Evolutionary conservation across 1,284 basidiomycete species (phyloP), one percentile per base, ranked within the genome.

Genomic region (Malassezia brasiliensis): DNA sequence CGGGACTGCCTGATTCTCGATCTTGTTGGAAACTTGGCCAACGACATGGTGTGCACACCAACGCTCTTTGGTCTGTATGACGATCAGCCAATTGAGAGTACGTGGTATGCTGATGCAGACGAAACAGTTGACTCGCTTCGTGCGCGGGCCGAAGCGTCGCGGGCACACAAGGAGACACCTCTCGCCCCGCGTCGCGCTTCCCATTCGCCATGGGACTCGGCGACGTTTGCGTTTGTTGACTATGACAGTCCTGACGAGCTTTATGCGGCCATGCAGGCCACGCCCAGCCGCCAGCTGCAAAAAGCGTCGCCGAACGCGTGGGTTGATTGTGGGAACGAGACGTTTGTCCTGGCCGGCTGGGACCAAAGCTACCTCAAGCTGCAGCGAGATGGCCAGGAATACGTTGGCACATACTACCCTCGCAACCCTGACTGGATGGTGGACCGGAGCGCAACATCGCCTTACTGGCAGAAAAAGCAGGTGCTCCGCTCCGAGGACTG

Each of bases 1-100:
- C 66, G 75, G 35, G 84, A 96, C 69, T 96, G 93, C 72, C 82
- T 83, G 20, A 83, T 96, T 46, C 85, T 98, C 57, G 91, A 98
- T 72, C 85, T 96, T 59, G 88, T 93, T 6, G 90, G 91, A 62
- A 87, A 82, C 50, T 79, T 82, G 25, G 78, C 78, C 28, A 81
- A 84, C 19, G 88, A 88, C 5, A 79, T 94, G 28, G 77, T 89
- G 15, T 88, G 85, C 15, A 81, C 82, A 1, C 93, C 91, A 0
- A 88, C 87, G 2, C 76, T 96, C 8, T 88, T 90, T 65, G 91
- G 93, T 0, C 77, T 96, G 1, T 83, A 87, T 65, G 84, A 87
- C n/a, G 77, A 15, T 15, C 15, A 38, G 20, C 35, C 25, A 2
- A 44, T 52, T 22, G 42, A 45, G 19, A 25, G 42, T 45, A 14